Evolutionary conservation across 2,329 filamentous ascomycete species (phyloP).

Genomic region (Cladosporium phlei): DNA sequence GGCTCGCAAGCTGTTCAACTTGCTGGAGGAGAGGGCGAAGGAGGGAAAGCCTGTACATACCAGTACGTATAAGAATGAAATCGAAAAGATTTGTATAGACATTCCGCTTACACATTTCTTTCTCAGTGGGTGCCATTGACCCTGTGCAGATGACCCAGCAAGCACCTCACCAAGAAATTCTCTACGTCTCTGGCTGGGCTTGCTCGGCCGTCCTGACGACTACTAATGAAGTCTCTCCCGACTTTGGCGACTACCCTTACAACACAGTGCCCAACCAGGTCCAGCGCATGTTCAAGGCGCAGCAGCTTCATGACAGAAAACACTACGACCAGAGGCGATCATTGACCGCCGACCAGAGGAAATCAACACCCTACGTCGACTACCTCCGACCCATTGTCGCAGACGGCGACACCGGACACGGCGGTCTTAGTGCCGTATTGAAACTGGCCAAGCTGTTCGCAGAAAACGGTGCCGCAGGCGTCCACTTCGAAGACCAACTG

Average conservation of each 20-base stretch:
- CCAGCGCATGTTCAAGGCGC: constrained; percentile 90
- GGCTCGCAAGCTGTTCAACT: constrained; percentile 89
- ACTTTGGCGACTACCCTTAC: constrained; percentile 98
- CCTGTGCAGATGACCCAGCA: constrained; percentile 99
- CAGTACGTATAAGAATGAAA: constrained; percentile 51
- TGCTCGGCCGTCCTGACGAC: constrained; percentile 89
- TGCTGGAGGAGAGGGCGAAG: constrained; percentile 71
- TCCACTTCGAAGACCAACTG: constrained; percentile 96
- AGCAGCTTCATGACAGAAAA: constrained; percentile 94
- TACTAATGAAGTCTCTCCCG: constrained; percentile 95
- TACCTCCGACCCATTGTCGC: constrained; percentile 93
- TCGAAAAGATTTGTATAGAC: background rate
- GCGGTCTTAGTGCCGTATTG: constrained; percentile 83
- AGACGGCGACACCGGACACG: constrained; percentile 92
- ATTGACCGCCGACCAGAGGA: constrained; percentile 67
- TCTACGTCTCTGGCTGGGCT: constrained; percentile 96
- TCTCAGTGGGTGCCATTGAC: constrained; percentile 87
- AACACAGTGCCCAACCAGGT: constrained; percentile 99
- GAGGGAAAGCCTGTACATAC: constrained; percentile 89
- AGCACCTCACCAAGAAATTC: constrained; percentile 87
- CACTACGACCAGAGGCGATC: constrained; percentile 83
- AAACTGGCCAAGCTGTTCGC: constrained; percentile 97
- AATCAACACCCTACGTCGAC: constrained; percentile 75
- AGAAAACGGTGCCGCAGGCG: constrained; percentile 90
- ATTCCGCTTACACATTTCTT: constrained; percentile 2